Percentiles rank a stretch among this genome's conserved stretches.
Conservation (phyloP, 2,329 filamentous ascomycete species). For the Myriosclerotinia duriaeana region DNA sequence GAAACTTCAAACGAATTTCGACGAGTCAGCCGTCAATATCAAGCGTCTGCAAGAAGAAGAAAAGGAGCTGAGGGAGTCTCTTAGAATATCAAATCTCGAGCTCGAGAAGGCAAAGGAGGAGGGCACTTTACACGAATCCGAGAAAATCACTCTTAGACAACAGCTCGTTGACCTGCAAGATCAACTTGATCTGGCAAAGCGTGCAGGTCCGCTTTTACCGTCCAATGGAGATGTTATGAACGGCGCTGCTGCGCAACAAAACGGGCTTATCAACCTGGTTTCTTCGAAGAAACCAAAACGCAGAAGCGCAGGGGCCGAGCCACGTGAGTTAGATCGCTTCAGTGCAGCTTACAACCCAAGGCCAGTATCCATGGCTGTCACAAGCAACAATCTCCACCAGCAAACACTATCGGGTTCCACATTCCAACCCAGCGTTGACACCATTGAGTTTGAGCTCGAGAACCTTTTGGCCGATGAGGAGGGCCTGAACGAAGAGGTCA, state of each 20-base stretch:
- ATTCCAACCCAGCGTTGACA: slow-evolving; percentile 80
- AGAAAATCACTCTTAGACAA: slow-evolving; percentile 81
- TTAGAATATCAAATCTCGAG: slow-evolving; percentile 76
- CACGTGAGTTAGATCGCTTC: slow-evolving; percentile 83
- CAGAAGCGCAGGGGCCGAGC: slow-evolving; percentile 84
- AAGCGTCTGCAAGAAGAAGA: slow-evolving; percentile 96
- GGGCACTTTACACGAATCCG: slow-evolving; percentile 74
- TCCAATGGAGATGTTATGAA: slow-evolving; percentile 69
- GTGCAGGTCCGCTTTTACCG: slow-evolving; percentile 58
- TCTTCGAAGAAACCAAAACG: slow-evolving; percentile 96
- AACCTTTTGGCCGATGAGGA: slow-evolving; percentile 93
- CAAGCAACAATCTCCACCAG: slow-evolving; percentile 60
- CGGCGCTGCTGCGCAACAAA: slow-evolving; percentile 58
- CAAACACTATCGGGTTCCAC: slow-evolving; percentile 73
- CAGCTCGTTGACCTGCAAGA: slow-evolving; percentile 89
- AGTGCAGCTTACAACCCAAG: slow-evolving; percentile 91
- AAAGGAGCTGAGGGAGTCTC: slow-evolving; percentile 76
- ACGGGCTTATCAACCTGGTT: slow-evolving; percentile 92
- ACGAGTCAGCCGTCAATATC: slow-evolving; percentile 86
- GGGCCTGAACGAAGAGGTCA: slow-evolving; percentile 93
- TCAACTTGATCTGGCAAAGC: slow-evolving; percentile 83
- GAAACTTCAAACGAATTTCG: slow-evolving; percentile 82
- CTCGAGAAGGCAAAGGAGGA: slow-evolving; percentile 75
- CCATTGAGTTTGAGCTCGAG: slow-evolving; percentile 92
- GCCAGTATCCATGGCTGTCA: slow-evolving; percentile 92